A percentile compares a stretch with the other conserved stretches of the same genome.
Evolutionary conservation across 768 basidiomycete genomes (phyloP).

Genomic region (Peribolospora kevripleyi): DNA sequence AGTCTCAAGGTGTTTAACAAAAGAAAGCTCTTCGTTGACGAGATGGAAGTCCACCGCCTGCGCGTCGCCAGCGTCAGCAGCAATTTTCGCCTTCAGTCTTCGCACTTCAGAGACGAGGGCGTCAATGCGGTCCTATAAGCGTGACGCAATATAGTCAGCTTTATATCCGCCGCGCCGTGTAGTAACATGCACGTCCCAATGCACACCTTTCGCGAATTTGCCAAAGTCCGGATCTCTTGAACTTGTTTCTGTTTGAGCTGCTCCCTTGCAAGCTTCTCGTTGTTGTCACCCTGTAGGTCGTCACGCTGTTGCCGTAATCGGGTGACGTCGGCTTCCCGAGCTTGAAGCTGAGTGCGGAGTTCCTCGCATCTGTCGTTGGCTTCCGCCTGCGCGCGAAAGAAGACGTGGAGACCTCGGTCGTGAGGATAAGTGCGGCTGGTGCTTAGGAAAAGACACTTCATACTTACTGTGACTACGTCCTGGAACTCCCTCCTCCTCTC

Average conservation of each 20-base stretch:
- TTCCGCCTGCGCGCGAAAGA: slow-evolving; percentile 17
- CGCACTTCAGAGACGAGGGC: slow-evolving; percentile 46
- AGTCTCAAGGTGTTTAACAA: too few species aligned
- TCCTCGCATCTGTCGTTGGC: slow-evolving; percentile 33
- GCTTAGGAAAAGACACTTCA: too few species aligned
- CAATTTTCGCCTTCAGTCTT: slow-evolving; percentile 50
- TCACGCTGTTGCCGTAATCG: slow-evolving; percentile 22
- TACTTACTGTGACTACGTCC: background rate
- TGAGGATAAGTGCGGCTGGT: background rate
- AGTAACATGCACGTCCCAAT: slow-evolving; percentile 2
- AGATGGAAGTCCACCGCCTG: slow-evolving; percentile 50
- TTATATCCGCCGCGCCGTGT: background rate
- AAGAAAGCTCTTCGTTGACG: slow-evolving; percentile 22
- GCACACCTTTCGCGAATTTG: slow-evolving; percentile 35
- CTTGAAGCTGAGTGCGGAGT: slow-evolving; percentile 13
- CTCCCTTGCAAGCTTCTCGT: slow-evolving; percentile 45
- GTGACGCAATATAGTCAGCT: background rate
- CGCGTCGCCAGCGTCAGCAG: slow-evolving; percentile 42
- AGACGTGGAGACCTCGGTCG: background rate
- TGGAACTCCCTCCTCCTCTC: slow-evolving; percentile 11
- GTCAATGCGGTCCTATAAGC: slow-evolving; percentile 40
- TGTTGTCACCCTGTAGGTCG: slow-evolving; percentile 41
- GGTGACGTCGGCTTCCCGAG: slow-evolving; percentile 19
- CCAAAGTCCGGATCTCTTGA: slow-evolving; percentile 40
- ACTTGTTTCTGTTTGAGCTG: slow-evolving; percentile 31